Evolutionary conservation across 1,284 basidiomycete species (phyloP), one percentile per base, ranked within the genome.

Genomic region (Ceratobasidium papillatum): DNA sequence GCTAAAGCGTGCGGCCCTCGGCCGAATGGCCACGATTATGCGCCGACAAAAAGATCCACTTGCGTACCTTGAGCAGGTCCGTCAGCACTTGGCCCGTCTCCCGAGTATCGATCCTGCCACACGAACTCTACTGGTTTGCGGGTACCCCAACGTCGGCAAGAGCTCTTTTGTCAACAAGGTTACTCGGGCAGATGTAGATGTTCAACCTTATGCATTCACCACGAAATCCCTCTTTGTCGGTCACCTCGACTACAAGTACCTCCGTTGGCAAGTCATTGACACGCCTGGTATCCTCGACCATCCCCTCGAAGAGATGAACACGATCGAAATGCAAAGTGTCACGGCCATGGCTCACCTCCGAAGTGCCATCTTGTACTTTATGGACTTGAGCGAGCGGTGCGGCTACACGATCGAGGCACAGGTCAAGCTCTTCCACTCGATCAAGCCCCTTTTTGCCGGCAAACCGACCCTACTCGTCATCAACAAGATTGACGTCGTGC

Each of bases 311-410:
- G 96, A 98, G 76, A 98, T 98, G 96, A 98, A 98, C 87, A 98
- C 96, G 76, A 98, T 98, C 79, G 96, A 98, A 85, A 98, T 98
- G 95, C 96, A 98, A 86, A 96, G 94, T 80, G 96, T 98, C 82
- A 98, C 95, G 49, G 96, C 96, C 8, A 86, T 98, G 77, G 96
- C 96, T 1, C 96, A 98, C 84, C 84, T 98, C 56, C 94, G 96
- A 83, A 90, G 91, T 77, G 96, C 94, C 79, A 87, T 98, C 14
- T 84, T 98, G 80, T 98, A 98, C 85, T 98, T 98, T 81, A 97
- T 98, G 94, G 96, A 98, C 83, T 87, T 97, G 25, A 94, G 91
- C 77, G 96, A 97, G 84, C 96, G 98, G 82, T 98, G 96, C 83
- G 96, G 96, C 9, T 98, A 96, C 85, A 91, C 92, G 2, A 87